Evolutionary conservation across 2,329 filamentous ascomycete genomes (phyloP), one percentile per base, ranked within the genome.

Genomic region (Parastagonospora nodorum): DNA sequence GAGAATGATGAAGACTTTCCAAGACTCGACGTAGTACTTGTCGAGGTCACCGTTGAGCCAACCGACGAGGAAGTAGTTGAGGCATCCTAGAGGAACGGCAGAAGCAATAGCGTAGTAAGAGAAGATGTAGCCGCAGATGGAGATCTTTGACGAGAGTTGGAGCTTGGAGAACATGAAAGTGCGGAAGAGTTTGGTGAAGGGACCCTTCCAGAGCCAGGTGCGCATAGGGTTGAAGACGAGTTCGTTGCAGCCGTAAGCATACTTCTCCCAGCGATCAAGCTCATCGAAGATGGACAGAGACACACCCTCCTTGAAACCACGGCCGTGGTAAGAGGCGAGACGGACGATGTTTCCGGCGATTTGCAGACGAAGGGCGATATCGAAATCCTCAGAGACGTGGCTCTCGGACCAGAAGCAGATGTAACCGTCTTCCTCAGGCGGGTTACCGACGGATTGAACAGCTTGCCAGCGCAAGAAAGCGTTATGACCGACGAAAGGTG

Each of bases 381-480:
- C 88, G 48, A 90, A 90, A 62, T 90, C 88, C 55, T 90, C 88
- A 0, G 87, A 89, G 0, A 90, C 88, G 67, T 88, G 86, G n/a
- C 79, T 81, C 65, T 90, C 88, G 11, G 86, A 89, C 88, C 88
- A 90, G 75, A 84, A 89, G 60, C 85, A 80, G 55, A 84, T 79
- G 10, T 82, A 83, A 45, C 86, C 83, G 45, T 84, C 78, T 32
- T 83, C 62, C 15, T 63, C 57, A 9, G 65, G 83, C 2, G 78
- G 52, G 31, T 61, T 60, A 2, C 53, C 78, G 32, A 85, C 80
- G 42, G 81, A 76, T 60, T 86, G 84, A 16, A 86, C 77, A 14
- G 83, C 84, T 50, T 78, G 76, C 88, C 88, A 90, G 15, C 88
- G 81, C 14, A 90, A 77, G 56, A 90, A 84, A 2, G 88, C 88